Evolutionary conservation across 2,329 filamentous ascomycete genomes (phyloP).

Genomic region (Zymoseptoria pseudotritici): DNA sequence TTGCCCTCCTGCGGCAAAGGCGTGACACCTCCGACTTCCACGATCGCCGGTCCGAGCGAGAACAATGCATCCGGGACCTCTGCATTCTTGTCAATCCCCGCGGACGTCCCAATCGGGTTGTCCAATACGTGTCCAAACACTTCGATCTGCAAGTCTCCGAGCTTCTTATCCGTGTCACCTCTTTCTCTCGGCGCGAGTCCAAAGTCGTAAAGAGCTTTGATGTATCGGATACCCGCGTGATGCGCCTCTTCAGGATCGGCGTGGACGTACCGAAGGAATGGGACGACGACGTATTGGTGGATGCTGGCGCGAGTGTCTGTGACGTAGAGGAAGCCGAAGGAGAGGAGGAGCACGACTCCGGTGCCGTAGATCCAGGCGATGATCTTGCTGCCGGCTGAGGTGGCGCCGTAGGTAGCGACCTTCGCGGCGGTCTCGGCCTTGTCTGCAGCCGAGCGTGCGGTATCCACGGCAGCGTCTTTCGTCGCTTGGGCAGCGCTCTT

Average conservation of each 20-base stretch:
- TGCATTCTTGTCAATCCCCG: constrained; percentile 88
- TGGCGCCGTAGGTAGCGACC: not conserved
- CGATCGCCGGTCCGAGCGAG: constrained; percentile 73
- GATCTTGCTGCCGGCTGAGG: constrained; percentile 37
- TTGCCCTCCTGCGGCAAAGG: constrained; percentile 85
- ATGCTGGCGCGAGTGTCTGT: constrained; percentile 49
- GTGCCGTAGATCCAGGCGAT: constrained; percentile 49
- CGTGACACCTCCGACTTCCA: constrained; percentile 89
- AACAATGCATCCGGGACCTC: constrained; percentile 81
- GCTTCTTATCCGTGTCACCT: constrained; percentile 46
- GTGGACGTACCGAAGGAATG: constrained; percentile 56
- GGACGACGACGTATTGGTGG: constrained; percentile 50
- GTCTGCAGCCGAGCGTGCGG: not conserved
- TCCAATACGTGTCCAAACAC: constrained; percentile 71
- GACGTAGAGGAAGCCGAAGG: constrained; percentile 43
- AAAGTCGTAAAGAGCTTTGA: constrained; percentile 66
- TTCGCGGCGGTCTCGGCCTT: not conserved
- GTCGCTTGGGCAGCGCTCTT: not conserved
- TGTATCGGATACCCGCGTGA: constrained; percentile 61
- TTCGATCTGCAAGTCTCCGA: constrained; percentile 48
- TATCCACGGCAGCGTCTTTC: not conserved
- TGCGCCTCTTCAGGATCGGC: constrained; percentile 89
- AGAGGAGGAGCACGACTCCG: constrained; percentile 42
- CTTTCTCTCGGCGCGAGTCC: constrained; percentile 79
- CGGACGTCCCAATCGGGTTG: constrained; percentile 92